A percentile compares a stretch with the other conserved stretches of the same genome.
Evolutionary conservation across 257 asterid species (phyloP).

Genomic region (Voacanga thouarsii): DNA sequence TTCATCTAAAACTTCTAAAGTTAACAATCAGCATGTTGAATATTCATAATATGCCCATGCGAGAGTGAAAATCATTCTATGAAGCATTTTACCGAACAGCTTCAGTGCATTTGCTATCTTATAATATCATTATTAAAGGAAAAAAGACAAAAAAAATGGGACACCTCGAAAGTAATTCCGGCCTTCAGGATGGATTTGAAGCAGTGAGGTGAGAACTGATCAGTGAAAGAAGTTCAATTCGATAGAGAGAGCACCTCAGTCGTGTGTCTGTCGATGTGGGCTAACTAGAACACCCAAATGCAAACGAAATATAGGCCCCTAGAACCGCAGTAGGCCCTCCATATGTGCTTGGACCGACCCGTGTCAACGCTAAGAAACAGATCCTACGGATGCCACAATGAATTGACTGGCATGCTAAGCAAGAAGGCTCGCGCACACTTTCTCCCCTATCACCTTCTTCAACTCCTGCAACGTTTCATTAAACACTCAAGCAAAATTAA

Average conservation of each 20-base stretch:
- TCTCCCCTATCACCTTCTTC: constrained; percentile 38
- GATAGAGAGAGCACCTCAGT: no score
- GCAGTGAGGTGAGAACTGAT: background rate
- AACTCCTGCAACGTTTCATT: constrained; percentile 49
- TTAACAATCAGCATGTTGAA: background rate
- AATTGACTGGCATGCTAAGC: background rate
- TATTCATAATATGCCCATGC: background rate
- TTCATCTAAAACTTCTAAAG: background rate
- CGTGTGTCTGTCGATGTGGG: no score
- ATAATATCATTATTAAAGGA: background rate
- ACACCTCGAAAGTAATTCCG: background rate
- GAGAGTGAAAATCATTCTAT: background rate
- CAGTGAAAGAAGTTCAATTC: background rate
- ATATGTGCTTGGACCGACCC: no score
- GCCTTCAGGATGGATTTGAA: background rate
- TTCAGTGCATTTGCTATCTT: background rate
- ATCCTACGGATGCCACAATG: background rate
- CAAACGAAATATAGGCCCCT: no score
- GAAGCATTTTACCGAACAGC: background rate
- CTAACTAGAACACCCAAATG: no score
- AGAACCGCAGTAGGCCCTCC: no score
- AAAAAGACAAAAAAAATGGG: background rate
- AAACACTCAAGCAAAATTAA: constrained; percentile 33
- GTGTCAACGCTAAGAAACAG: background rate
- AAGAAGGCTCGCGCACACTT: background rate